These are phyloP conservation scores for Pestalotiopsis sp. DNA, from an alignment of 2,329 filamentous ascomycete genomes.

Conservation along the genomic window DNA sequence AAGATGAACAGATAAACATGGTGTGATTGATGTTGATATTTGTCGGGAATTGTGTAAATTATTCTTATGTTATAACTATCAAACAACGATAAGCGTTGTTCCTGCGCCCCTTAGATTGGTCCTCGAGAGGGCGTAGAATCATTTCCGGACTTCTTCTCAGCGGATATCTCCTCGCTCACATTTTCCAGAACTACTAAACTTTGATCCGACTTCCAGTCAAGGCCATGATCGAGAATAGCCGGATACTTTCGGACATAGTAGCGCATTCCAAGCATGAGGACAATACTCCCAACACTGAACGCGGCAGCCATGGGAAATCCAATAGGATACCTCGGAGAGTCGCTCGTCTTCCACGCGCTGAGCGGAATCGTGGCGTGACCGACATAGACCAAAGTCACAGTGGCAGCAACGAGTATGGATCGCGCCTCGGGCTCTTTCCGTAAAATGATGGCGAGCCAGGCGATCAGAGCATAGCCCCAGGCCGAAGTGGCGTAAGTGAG, in stretches of 20 bases:
- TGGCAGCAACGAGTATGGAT: slow-evolving; percentile 37
- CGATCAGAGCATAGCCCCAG: slow-evolving; percentile 35
- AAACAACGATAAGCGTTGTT: too few species aligned
- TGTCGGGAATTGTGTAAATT: too few species aligned
- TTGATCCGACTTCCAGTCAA: slow-evolving; percentile 10
- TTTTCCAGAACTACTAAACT: background rate
- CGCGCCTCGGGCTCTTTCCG: slow-evolving; percentile 38
- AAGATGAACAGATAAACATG: too few species aligned
- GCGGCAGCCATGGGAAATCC: slow-evolving; percentile 39
- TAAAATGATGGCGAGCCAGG: slow-evolving; percentile 37
- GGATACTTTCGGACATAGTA: slow-evolving; percentile 28
- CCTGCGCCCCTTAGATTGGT: background rate
- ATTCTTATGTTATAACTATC: too few species aligned
- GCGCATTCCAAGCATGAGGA: slow-evolving; percentile 33
- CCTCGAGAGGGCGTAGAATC: background rate
- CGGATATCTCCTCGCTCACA: background rate
- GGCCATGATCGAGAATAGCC: slow-evolving; percentile 19
- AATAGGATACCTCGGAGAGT: slow-evolving; percentile 37
- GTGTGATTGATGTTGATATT: too few species aligned
- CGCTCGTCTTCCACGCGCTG: slow-evolving; percentile 35
- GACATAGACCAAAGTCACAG: slow-evolving; percentile 40
- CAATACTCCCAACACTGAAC: slow-evolving; percentile 33
- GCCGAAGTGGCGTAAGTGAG: slow-evolving; percentile 37
- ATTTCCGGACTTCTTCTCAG: background rate
- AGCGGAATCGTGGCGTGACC: slow-evolving; percentile 41